Evolutionary conservation across 192 early-diverging fungal species (phyloP).

Genomic region (Radiomyces spectabilis): DNA sequence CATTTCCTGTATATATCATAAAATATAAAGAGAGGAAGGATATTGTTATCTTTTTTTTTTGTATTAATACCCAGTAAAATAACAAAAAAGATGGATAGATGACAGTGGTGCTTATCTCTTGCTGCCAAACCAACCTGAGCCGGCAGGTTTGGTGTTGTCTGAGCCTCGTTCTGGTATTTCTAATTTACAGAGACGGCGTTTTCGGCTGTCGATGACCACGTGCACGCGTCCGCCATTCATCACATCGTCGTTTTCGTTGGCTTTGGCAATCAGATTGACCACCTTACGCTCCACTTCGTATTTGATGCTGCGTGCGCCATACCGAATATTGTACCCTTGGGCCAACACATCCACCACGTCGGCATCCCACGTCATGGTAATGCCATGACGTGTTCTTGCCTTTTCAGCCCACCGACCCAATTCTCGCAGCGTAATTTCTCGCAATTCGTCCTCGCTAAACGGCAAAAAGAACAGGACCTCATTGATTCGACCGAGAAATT

Average conservation of each 20-base stretch:
- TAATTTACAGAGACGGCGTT: constrained; percentile 5
- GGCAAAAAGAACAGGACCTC: constrained; percentile 39
- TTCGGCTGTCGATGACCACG: constrained; percentile 15
- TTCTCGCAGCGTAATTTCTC: constrained; percentile 23
- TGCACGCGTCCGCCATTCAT: constrained; percentile 29
- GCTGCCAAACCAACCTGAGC: constrained; percentile 12
- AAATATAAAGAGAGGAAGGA: too few relatives aligned
- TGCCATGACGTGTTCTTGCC: constrained; percentile 31
- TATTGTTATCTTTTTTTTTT: too few relatives aligned
- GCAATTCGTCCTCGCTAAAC: constrained; percentile 27
- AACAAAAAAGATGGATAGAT: too few relatives aligned
- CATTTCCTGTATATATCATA: too few relatives aligned
- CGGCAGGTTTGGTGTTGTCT: constrained; percentile 3
- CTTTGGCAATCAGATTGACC: constrained; percentile 34
- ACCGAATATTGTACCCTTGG: constrained; percentile 33
- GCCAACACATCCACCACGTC: constrained; percentile 30
- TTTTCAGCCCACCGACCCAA: constrained; percentile 32
- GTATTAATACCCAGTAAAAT: too few relatives aligned
- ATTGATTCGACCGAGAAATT: constrained; percentile 39
- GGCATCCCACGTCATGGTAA: constrained; percentile 27
- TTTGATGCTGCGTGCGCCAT: constrained; percentile 40
- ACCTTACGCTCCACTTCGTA: constrained; percentile 37
- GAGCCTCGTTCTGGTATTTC: constrained; percentile 9
- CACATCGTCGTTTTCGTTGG: constrained; percentile 36
- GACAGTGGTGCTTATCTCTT: too few relatives aligned